Evolutionary conservation across 2,329 filamentous ascomycete genomes (phyloP).

Genomic region (Colletotrichum endophyticum): DNA sequence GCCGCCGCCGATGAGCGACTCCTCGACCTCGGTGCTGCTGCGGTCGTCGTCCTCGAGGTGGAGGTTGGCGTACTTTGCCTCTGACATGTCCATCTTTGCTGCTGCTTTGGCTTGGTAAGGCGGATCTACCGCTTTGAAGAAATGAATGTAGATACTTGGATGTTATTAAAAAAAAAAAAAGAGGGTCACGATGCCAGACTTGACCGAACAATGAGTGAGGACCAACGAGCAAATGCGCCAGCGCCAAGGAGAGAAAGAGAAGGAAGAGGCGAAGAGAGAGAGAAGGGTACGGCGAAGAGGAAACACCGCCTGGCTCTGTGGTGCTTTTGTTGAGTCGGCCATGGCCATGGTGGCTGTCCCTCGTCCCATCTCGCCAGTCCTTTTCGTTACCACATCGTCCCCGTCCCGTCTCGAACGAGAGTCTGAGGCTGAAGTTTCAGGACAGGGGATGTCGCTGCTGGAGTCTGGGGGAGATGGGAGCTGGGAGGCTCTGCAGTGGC

Average conservation of each 20-base stretch:
- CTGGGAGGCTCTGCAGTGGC: background rate
- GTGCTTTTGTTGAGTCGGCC: background rate
- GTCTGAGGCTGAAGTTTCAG: constrained; percentile 17
- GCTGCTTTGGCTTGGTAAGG: background rate
- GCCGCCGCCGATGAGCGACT: constrained; percentile 33
- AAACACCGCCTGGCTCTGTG: background rate
- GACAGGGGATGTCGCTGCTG: background rate
- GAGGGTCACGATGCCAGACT: background rate
- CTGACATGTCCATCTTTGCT: constrained; percentile 16
- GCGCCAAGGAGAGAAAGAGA: constrained; percentile 10
- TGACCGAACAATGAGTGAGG: background rate
- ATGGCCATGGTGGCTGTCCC: background rate
- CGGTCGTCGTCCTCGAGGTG: constrained; percentile 30
- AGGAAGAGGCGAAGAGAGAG: background rate
- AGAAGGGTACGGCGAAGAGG: background rate
- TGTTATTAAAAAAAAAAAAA: constrained; percentile 1
- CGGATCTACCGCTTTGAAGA: constrained; percentile 8
- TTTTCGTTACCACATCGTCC: background rate
- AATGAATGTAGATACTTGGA: background rate
- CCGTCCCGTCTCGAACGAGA: background rate
- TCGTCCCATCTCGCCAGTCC: background rate
- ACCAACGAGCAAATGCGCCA: constrained; percentile 10
- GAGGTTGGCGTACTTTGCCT: constrained; percentile 27
- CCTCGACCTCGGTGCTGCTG: constrained; percentile 38
- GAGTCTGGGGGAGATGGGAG: background rate